Percentiles rank a stretch among this genome's conserved stretches.
These are phyloP conservation scores for Hemisphaericaspora xylanilytica DNA, from an alignment of 1,139 yeast genomes.

Conservation along the genomic window DNA sequence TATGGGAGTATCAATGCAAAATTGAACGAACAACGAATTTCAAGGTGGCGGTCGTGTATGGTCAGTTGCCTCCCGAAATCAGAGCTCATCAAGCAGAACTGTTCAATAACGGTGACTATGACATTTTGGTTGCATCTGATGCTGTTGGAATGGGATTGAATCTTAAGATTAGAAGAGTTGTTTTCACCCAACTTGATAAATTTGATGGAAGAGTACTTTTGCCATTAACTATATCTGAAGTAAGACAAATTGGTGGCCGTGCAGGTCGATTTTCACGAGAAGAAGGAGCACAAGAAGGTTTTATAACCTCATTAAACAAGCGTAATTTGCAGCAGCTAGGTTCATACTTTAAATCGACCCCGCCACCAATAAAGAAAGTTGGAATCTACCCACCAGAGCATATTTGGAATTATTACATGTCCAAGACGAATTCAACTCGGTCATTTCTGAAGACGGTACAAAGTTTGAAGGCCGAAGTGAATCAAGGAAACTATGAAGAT, in stretches of 20 bases:
- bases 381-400: constrained; percentile 69
- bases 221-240: constrained; percentile 57
- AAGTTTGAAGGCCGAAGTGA: constrained; percentile 43
- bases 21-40: constrained; percentile 61
- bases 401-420: constrained; percentile 57
- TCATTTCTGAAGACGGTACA: constrained; percentile 44
- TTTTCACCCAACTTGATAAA: constrained; percentile 67
- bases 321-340: constrained; percentile 44
- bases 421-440: constrained; percentile 45
- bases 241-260: constrained; percentile 93
- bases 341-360: constrained; percentile 45
- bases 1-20: constrained; percentile 60
- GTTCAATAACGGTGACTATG: constrained; percentile 74
- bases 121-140: constrained; percentile 87
- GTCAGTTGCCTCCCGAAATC: constrained; percentile 95
- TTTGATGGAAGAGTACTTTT: constrained; percentile 61
- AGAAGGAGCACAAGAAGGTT: constrained; percentile 50
- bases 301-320: constrained; percentile 53
- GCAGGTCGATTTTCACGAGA: constrained; percentile 73
- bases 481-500: constrained; percentile 20
- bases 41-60: constrained; percentile 88
- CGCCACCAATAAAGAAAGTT: constrained; percentile 51
- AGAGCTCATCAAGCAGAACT: constrained; percentile 78
- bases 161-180: constrained; percentile 73
- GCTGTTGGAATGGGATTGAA: constrained; percentile 98